phyloP scores from a whole-genome alignment of 225 moss, liverwort and hornwort species.

The Pleurozium schreberi region DNA sequence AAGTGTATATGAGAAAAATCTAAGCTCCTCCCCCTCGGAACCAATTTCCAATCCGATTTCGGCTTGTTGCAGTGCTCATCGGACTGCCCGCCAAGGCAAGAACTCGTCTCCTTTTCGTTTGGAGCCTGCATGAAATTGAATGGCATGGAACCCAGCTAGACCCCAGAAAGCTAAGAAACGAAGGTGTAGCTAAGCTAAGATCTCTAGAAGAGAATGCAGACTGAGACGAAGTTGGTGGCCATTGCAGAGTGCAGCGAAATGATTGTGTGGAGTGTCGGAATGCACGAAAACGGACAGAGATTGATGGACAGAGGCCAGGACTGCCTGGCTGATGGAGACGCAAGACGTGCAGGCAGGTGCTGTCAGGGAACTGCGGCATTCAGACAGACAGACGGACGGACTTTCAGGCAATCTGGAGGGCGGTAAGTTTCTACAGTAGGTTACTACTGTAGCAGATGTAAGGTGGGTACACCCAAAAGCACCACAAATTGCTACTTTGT shows the following conservation, averaged over 20 bases:
- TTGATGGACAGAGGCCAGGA: background rate
- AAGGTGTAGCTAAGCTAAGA: background rate
- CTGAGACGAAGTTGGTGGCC: background rate
- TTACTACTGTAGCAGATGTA: too few species aligned
- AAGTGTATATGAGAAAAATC: background rate
- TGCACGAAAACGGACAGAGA: background rate
- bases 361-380: background rate
- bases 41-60: background rate
- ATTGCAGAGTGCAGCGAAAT: background rate
- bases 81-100: background rate
- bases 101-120: background rate
- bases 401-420: background rate
- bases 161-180: background rate
- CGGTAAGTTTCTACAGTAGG: background rate
- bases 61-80: background rate
- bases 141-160: background rate
- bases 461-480: too few species aligned
- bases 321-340: background rate
- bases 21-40: too few species aligned
- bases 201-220: background rate
- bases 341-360: background rate
- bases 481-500: too few species aligned
- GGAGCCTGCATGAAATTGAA: background rate
- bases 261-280: background rate
- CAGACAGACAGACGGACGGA: too few species aligned